Evolutionary conservation across 2,329 filamentous ascomycete species (phyloP).

Genomic region (Sporothrix luriei): DNA sequence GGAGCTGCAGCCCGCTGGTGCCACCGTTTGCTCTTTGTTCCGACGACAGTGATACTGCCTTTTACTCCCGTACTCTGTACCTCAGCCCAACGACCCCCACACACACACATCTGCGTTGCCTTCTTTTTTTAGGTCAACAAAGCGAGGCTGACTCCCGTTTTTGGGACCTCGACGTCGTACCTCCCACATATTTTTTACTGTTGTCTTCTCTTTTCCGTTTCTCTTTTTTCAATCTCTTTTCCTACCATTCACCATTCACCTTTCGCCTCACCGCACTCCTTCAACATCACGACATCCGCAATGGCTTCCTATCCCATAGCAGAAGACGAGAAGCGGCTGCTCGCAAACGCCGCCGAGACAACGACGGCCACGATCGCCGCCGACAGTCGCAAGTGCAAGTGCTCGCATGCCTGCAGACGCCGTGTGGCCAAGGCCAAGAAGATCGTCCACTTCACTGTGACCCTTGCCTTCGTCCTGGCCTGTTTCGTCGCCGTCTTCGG

Average conservation of each 20-base stretch:
- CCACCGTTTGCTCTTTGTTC: background rate
- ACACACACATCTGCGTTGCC: background rate
- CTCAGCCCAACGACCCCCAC: constrained; percentile 23
- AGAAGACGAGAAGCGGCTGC: constrained; percentile 34
- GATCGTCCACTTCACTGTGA: constrained; percentile 14
- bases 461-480: constrained; percentile 21
- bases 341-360: constrained; percentile 29
- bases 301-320: constrained; percentile 28
- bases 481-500: constrained; percentile 2
- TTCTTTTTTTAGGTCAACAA: constrained; percentile 17
- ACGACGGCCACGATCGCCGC: constrained; percentile 15
- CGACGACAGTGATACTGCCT: constrained; percentile 15
- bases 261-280: background rate
- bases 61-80: background rate
- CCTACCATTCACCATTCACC: background rate
- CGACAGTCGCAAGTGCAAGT: constrained; percentile 21
- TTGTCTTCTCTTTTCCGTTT: constrained; percentile 1
- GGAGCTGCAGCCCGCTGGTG: too few species aligned
- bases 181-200: background rate
- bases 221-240: background rate
- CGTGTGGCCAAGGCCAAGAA: constrained; percentile 23
- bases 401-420: constrained; percentile 20
- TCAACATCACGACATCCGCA: background rate
- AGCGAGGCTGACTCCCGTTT: constrained; percentile 5
- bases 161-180: background rate